Base-by-base conservation (phyloP, 2,329 filamentous ascomycete species). In the Venturia pyrina region DNA sequence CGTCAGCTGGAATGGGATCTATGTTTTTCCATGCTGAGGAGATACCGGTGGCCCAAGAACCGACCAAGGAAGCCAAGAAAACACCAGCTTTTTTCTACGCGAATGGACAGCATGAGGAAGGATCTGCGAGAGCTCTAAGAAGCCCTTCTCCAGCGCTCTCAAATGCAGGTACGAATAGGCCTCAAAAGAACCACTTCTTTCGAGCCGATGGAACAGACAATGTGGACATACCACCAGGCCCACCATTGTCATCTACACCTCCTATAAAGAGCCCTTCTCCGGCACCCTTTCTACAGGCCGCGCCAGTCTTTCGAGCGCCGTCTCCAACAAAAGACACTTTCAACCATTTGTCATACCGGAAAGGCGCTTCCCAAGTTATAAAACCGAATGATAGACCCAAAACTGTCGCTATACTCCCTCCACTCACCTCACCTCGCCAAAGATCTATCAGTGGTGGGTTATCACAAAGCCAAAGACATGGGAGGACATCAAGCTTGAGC, bases 1-100 rank as follows among this genome's bases (percentile, higher is more conserved):
- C 75, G 70, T 65, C 78, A 74, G 28, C 46, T 17, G 40, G 41
- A 5, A 24, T 44, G 56, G 77, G 24, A 19, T 77, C 88, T 64
- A 93, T 91, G 78, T 98, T 98, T 82, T 97, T 99, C 75, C 93
- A 96, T 74, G 95, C 93, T 37, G 91, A 87, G 74, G 91, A 96
- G 70, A 89, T 84, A 48, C 66, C 74, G 71, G 66, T 68, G 62
- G 68, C 72, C 19, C 75, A 75, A 67, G 75, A 75, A 66, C 74
- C 74, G 48, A 73, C 59, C 34, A 67, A 66, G 48, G 68, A 69
- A 69, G 67, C 68, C 69, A 32, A 79, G 77, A 74, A 84, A 82
- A 70, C 76, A 46, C 73, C 79, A 5, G 74, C 75, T 1, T 83
- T 84, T 72, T 79, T 82, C 69, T 81, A 83, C 70, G 81, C 81